Evolutionary conservation across 2,329 filamentous ascomycete genomes (phyloP), one percentile per base, ranked within the genome.

Genomic region (Talaromyces sp.): DNA sequence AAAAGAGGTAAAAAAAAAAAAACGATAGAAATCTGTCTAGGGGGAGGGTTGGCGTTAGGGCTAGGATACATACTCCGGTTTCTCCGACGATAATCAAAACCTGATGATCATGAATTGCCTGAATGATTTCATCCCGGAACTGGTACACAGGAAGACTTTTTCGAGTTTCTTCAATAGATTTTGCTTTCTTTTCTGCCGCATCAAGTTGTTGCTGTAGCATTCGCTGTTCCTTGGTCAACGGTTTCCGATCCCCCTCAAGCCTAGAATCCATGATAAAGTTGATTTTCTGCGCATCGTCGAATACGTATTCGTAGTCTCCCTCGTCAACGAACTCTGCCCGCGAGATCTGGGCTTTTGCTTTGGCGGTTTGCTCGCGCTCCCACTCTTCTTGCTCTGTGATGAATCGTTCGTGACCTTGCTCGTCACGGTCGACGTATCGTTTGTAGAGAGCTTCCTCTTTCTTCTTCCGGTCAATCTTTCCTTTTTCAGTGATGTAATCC

Each of bases 311-410:
- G 75, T 98, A 99, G 66, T 96, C 89, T 13, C 89, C 89, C 69
- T 93, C 89, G 61, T 93, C 89, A 15, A 91, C 88, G 40, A 89
- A 85, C 73, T 96, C 92, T 0, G 88, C 81, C 62, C 88, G 87
- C 69, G 87, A 85, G 66, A 96, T 92, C 75, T 97, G 93, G 1
- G 92, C 89, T 75, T 94, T 95, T 5, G 92, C 93, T 76, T 96
- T 96, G 65, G 89, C 85, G 0, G 90, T 86, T 79, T 98, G 94
- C 74, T 98, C 94, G 65, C 88, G 83, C 76, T 99, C 95, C 94
- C 94, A 99, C 73, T 97, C 91, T 68, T 99, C 93, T 69, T 97
- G 91, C 76, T 99, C 95, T 0, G 93, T 97, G 65, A 97, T 87
- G 71, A 92, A 96, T 71, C 89, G 90, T 75, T 97, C 94, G 69